Evolutionary conservation across 768 basidiomycete genomes (phyloP).

Genomic region (Suillus plorans): DNA sequence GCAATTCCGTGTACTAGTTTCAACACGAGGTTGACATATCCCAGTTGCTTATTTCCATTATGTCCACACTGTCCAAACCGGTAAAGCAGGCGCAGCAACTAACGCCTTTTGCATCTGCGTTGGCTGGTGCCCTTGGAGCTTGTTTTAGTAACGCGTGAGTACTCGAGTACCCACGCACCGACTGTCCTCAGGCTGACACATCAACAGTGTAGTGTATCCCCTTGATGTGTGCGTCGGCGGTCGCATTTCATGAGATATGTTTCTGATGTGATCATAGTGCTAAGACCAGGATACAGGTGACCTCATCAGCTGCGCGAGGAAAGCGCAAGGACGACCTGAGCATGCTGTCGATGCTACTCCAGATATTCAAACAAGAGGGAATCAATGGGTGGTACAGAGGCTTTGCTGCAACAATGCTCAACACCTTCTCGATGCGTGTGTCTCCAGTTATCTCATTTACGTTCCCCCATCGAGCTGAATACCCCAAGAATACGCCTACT

Average conservation of each 20-base stretch:
- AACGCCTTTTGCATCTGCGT: conserved; percentile 85
- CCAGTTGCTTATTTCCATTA: conserved; percentile 13
- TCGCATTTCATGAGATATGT: neutral
- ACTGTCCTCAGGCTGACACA: conserved; percentile 9
- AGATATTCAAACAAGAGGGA: conserved; percentile 81
- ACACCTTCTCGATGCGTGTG: conserved; percentile 96
- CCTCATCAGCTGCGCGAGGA: conserved; percentile 52
- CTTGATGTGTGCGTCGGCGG: conserved; percentile 76
- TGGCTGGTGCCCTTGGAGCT: conserved; percentile 91
- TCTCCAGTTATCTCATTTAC: conserved; percentile 17
- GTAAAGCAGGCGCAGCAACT: conserved; percentile 62
- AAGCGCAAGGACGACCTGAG: conserved; percentile 51
- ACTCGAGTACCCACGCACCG: neutral
- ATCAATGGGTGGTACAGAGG: conserved; percentile 83
- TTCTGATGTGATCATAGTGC: conserved; percentile 48
- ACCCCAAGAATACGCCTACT: conserved; percentile 95
- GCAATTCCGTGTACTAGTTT: neutral
- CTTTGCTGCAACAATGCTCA: conserved; percentile 95
- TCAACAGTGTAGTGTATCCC: conserved; percentile 82
- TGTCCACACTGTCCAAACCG: conserved; percentile 44
- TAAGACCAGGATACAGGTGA: conserved; percentile 93
- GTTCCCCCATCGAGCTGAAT: neutral
- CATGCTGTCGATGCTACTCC: conserved; percentile 62
- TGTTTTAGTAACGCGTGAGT: conserved; percentile 93
- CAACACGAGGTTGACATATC: too few species aligned